These are phyloP conservation scores for Rutstroemia sp. DNA, from an alignment of 2,329 filamentous ascomycete species.

Conservation along the genomic window DNA sequence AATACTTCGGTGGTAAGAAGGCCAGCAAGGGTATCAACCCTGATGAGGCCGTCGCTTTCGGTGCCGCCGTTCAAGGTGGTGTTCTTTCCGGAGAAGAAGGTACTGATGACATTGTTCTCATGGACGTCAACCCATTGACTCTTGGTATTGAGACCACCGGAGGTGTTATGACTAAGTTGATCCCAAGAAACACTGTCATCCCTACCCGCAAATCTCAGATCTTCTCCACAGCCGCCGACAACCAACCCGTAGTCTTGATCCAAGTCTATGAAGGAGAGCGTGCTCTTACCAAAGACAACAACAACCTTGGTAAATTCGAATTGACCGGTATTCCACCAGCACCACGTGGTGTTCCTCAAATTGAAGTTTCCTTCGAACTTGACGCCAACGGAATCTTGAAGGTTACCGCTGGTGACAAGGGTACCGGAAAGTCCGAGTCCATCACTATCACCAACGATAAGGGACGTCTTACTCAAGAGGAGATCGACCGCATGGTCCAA, in stretches of 20 bases:
- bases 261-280: constrained; percentile 95
- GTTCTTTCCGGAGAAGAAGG: constrained; percentile 98
- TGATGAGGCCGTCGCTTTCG: constrained; percentile 97
- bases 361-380: constrained; percentile 95
- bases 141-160: constrained; percentile 97
- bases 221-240: constrained; percentile 94
- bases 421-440: constrained; percentile 91
- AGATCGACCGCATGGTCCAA: constrained; percentile 98
- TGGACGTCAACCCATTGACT: constrained; percentile 93
- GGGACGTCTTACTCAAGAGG: constrained; percentile 89
- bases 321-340: constrained; percentile 92
- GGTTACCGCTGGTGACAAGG: constrained; percentile 95
- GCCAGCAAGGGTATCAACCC: constrained; percentile 99
- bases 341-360: constrained; percentile 93
- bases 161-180: constrained; percentile 96
- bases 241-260: constrained; percentile 92
- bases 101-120: constrained; percentile 85
- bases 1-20: constrained; percentile 99
- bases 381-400: constrained; percentile 98
- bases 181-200: constrained; percentile 88
- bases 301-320: constrained; percentile 96
- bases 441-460: constrained; percentile 99
- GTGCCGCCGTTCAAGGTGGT: constrained; percentile 96
- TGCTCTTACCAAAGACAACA: constrained; percentile 84
- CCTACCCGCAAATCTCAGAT: constrained; percentile 97